Percentiles rank a stretch among this genome's conserved stretches.
Conservation (phyloP, 169 alveolate genomes). For the Besnoitia besnoiti region DNA sequence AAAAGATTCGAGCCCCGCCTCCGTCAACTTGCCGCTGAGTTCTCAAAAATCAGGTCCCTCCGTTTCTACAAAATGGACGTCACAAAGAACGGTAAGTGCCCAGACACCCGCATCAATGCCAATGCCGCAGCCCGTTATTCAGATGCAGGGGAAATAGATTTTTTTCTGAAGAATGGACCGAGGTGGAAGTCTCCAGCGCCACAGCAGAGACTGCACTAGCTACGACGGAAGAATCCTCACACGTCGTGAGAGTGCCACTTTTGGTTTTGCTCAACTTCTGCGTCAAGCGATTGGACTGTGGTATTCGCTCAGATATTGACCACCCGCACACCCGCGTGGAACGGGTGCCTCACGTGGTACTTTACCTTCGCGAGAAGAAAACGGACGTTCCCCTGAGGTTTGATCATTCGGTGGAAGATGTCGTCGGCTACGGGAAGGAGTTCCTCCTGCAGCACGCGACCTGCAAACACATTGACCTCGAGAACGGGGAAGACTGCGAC, state of each 20-base stretch:
- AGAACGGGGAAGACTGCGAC: not conserved
- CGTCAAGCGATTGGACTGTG: too few species aligned
- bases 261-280: too few species aligned
- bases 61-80: conserved; percentile 38
- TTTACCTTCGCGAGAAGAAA: conserved; percentile 20
- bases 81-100: conserved; percentile 14
- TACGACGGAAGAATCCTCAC: too few species aligned
- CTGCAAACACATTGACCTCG: conserved; percentile 9
- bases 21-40: not conserved
- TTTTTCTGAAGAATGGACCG: too few species aligned
- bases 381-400: not conserved
- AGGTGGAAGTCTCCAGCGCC: too few species aligned
- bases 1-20: conserved; percentile 1
- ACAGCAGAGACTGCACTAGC: too few species aligned
- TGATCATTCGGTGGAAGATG: conserved; percentile 13
- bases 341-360: conserved; percentile 33
- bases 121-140: too few species aligned
- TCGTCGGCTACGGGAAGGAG: conserved; percentile 1
- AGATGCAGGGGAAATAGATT: too few species aligned
- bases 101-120: too few species aligned
- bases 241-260: too few species aligned
- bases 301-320: not conserved
- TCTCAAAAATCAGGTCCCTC: not conserved
- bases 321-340: conserved; percentile 39
- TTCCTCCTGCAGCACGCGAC: conserved; percentile 31